These are phyloP conservation scores for Rhizophora mangle DNA, from an alignment of 345 rosid genomes.

Conservation along the genomic window DNA sequence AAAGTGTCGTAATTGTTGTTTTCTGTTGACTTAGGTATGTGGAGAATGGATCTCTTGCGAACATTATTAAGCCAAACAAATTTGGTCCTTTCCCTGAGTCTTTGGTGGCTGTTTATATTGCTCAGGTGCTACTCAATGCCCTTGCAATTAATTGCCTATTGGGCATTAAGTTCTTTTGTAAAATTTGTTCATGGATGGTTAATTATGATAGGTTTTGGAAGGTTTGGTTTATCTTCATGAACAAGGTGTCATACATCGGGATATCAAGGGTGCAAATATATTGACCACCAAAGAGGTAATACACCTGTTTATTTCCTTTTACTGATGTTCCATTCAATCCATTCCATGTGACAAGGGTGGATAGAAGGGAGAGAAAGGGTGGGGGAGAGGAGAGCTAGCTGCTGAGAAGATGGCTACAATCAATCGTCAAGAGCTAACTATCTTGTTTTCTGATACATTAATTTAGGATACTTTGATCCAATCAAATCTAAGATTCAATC, in stretches of 20 bases:
- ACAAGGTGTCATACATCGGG: constrained; percentile 99
- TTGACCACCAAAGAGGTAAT: constrained; percentile 96
- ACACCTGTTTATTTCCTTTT: not conserved
- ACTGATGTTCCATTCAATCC: not conserved
- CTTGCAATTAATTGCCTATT: constrained; percentile 23
- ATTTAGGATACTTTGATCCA: too few relatives aligned
- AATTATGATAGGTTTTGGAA: constrained; percentile 73
- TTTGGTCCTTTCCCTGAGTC: constrained; percentile 99
- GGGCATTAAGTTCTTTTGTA: not conserved
- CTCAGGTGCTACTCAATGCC: constrained; percentile 69
- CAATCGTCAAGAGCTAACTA: too few relatives aligned
- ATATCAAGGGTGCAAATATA: constrained; percentile 99
- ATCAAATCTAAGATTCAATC: too few relatives aligned
- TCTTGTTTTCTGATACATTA: too few relatives aligned
- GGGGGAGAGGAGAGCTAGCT: too few relatives aligned
- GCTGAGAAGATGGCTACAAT: too few relatives aligned
- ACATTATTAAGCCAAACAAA: constrained; percentile 95
- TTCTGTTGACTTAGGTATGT: constrained; percentile 62
- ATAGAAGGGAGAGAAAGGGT: not conserved
- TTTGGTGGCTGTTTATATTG: constrained; percentile 91
- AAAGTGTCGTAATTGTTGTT: constrained; percentile 11
- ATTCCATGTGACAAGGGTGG: not conserved
- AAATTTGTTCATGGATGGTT: constrained; percentile 21
- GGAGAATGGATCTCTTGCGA: constrained; percentile 99
- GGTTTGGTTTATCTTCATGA: constrained; percentile 95